These are phyloP conservation scores for Canariomyces notabilis DNA, from an alignment of 2,329 filamentous ascomycete species.

Conservation along the genomic window DNA sequence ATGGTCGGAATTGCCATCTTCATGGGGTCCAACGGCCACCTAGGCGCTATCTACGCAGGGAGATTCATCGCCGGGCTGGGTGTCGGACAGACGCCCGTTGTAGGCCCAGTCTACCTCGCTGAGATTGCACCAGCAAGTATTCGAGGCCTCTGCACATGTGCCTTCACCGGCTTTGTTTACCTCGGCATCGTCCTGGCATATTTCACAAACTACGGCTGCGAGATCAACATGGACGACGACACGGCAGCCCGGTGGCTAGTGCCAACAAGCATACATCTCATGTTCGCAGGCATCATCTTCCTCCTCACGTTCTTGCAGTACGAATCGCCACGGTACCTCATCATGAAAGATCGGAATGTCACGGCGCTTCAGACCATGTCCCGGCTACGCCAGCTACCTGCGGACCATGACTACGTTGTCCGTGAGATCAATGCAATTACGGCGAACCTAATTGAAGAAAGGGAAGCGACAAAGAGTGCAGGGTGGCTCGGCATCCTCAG, in stretches of 20 bases:
- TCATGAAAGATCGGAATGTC: constrained; percentile 59
- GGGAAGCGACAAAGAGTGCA: constrained; percentile 63
- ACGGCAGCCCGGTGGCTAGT: constrained; percentile 50
- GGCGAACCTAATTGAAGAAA: constrained; percentile 61
- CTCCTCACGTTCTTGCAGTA: constrained; percentile 62
- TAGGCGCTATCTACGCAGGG: constrained; percentile 57
- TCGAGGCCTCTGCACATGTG: constrained; percentile 67
- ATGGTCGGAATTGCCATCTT: constrained; percentile 55
- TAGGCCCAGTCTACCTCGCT: constrained; percentile 66
- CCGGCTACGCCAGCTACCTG: constrained; percentile 53
- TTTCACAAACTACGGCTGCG: constrained; percentile 63
- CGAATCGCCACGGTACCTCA: constrained; percentile 66
- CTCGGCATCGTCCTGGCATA: constrained; percentile 74
- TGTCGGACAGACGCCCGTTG: constrained; percentile 62
- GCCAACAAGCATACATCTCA: constrained; percentile 70
- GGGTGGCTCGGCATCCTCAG: constrained; percentile 61
- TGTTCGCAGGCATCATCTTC: constrained; percentile 69
- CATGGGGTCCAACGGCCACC: constrained; percentile 48
- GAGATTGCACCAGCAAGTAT: constrained; percentile 66
- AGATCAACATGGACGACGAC: constrained; percentile 44
- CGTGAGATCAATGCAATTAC: constrained; percentile 61
- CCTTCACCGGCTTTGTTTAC: constrained; percentile 68
- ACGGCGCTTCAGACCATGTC: constrained; percentile 53
- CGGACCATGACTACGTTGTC: constrained; percentile 56
- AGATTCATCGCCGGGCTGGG: constrained; percentile 62